Percentiles rank a stretch among this genome's conserved stretches.
These are phyloP conservation scores for Ceratobasidium sp. DNA, from an alignment of 1,284 basidiomycete genomes.

Conservation along the genomic window DNA sequence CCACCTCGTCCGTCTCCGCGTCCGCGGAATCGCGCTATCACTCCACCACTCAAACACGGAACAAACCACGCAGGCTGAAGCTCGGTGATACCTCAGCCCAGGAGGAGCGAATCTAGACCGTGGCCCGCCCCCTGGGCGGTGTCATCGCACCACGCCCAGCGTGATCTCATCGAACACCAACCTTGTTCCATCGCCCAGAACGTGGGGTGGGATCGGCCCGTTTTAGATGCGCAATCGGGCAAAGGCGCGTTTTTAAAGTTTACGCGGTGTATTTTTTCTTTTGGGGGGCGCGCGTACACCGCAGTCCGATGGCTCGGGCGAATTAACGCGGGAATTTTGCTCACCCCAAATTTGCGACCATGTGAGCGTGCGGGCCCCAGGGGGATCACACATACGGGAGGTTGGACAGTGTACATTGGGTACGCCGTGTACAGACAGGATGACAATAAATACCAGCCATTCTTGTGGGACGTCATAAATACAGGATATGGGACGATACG, in stretches of 20 bases:
- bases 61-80: conserved; percentile 20
- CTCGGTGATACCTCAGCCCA: conserved; percentile 25
- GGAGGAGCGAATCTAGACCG: conserved; percentile 15
- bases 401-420: background rate
- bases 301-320: conserved; percentile 12
- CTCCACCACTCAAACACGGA: conserved; percentile 17
- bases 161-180: conserved; percentile 25
- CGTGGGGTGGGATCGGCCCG: conserved; percentile 20
- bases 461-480: background rate
- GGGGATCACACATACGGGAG: background rate
- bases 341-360: conserved; percentile 18
- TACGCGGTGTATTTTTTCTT: conserved; percentile 20
- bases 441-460: conserved; percentile 31
- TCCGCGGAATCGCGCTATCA: conserved; percentile 24
- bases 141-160: conserved; percentile 21
- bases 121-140: conserved; percentile 1
- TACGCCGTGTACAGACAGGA: conserved; percentile 14
- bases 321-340: conserved; percentile 22
- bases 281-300: conserved; percentile 13
- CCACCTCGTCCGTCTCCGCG: conserved; percentile 16
- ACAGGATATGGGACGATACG: conserved; percentile 2
- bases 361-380: background rate
- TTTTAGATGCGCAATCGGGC: conserved; percentile 21
- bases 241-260: conserved; percentile 7
- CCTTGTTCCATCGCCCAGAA: conserved; percentile 24